A percentile compares a stretch with the other conserved stretches of the same genome.
phyloP scores from a whole-genome alignment of 2,329 filamentous ascomycete genomes.

The Aureobasidium sp. region DNA sequence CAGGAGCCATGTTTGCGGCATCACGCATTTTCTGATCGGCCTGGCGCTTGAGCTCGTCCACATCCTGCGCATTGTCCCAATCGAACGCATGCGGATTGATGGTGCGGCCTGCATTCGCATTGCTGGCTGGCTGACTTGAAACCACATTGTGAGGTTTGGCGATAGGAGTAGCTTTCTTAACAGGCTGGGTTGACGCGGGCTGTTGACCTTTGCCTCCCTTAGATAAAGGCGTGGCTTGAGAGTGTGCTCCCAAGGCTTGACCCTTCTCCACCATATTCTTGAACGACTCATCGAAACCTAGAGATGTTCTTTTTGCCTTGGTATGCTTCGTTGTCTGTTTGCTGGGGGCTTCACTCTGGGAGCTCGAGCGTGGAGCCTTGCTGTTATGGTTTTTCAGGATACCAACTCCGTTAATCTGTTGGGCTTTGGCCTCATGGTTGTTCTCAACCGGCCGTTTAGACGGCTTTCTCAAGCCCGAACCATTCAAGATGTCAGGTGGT shows the following conservation, averaged over 20 bases:
- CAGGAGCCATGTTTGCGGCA: slow-evolving; percentile 1
- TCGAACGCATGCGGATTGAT: not conserved
- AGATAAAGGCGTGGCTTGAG: not conserved
- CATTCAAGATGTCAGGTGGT: not conserved
- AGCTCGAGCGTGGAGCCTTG: not conserved
- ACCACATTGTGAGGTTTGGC: not conserved
- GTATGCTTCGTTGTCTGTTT: not conserved
- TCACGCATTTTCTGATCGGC: not conserved
- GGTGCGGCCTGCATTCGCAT: not conserved
- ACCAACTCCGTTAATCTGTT: not conserved
- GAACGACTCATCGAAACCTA: not conserved
- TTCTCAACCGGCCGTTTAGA: not conserved
- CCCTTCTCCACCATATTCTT: not conserved
- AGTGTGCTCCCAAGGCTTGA: not conserved
- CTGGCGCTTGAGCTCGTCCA: not conserved
- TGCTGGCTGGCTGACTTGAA: not conserved
- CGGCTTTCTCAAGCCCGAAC: not conserved
- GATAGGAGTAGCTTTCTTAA: not conserved
- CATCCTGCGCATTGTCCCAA: not conserved
- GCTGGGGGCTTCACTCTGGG: not conserved
- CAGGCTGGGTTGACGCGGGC: not conserved
- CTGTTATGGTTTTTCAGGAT: too few relatives aligned
- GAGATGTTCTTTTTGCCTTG: not conserved
- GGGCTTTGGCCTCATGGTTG: not conserved
- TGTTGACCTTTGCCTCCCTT: not conserved